Evolutionary conservation across 768 basidiomycete genomes (phyloP).

Genomic region (Mycena haematopus): DNA sequence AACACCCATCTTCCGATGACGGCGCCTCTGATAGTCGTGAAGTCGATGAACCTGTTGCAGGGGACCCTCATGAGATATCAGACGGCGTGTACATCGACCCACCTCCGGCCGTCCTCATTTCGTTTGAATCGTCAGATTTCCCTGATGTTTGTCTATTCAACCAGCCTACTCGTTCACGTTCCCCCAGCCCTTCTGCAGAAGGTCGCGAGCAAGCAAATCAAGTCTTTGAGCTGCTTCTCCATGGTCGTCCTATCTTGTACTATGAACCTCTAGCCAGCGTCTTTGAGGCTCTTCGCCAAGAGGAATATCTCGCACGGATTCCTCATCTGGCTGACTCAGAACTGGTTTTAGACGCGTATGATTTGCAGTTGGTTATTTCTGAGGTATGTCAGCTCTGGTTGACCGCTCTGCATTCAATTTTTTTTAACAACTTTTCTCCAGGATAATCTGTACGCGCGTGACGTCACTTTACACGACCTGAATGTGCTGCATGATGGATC

Average conservation of each 20-base stretch:
- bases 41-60: constrained; percentile 22
- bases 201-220: constrained; percentile 26
- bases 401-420: constrained; percentile 3
- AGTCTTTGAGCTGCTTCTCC: constrained; percentile 56
- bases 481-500: constrained; percentile 73
- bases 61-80: constrained; percentile 64
- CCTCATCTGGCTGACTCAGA: constrained; percentile 63
- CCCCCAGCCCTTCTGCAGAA: constrained; percentile 35
- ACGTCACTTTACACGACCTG: constrained; percentile 75
- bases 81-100: constrained; percentile 78
- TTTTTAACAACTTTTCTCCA: constrained; percentile 34
- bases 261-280: constrained; percentile 76
- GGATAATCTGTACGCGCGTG: constrained; percentile 75
- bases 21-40: constrained; percentile 1
- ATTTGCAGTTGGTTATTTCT: constrained; percentile 65
- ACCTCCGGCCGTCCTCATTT: constrained; percentile 71
- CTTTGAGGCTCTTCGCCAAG: constrained; percentile 75
- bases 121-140: constrained; percentile 46
- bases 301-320: constrained; percentile 55
- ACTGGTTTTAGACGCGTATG: constrained; percentile 72
- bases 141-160: constrained; percentile 63
- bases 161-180: constrained; percentile 43
- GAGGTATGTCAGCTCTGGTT: constrained; percentile 55
- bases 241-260: constrained; percentile 71
- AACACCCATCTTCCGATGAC: constrained; percentile 3